Percentiles rank a stretch among this genome's conserved stretches.
These are phyloP conservation scores for Chlorella sp. DNA, from an alignment of 139 green algal genomes.

Conservation along the genomic window DNA sequence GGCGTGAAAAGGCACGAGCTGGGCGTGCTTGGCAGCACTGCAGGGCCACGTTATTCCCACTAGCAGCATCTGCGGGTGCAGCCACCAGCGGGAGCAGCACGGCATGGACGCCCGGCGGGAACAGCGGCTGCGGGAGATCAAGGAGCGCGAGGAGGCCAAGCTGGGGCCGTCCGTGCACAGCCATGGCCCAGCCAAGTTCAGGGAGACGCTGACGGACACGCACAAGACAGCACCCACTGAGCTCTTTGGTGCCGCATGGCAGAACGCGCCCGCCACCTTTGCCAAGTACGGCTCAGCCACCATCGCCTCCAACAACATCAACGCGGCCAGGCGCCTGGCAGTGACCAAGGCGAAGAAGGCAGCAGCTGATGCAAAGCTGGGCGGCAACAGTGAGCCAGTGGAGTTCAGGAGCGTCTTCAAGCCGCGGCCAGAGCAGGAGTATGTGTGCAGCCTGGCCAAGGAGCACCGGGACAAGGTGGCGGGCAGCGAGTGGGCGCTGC, in stretches of 20 bases:
- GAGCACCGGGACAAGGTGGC: neutral
- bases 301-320: neutral
- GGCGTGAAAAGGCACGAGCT: too few relatives aligned
- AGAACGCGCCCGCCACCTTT: neutral
- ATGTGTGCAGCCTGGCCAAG: slow-evolving; percentile 6
- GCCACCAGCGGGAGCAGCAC: too few relatives aligned
- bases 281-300: neutral
- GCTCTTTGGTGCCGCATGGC: neutral
- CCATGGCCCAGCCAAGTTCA: neutral
- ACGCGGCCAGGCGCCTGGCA: neutral
- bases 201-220: neutral
- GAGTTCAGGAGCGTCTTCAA: slow-evolving; percentile 17
- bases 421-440: slow-evolving; percentile 14
- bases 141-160: neutral
- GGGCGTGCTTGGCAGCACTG: too few relatives aligned
- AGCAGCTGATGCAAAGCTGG: too few relatives aligned
- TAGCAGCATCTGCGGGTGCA: too few relatives aligned
- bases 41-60: too few relatives aligned
- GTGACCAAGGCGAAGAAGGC: neutral
- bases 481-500: slow-evolving; percentile 21
- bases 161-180: neutral
- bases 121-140: too few relatives aligned
- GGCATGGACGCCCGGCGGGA: too few relatives aligned
- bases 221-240: neutral
- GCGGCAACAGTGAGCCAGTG: neutral